Evolutionary conservation across 1,284 basidiomycete genomes (phyloP).

Genomic region (Inonotus obliquus): DNA sequence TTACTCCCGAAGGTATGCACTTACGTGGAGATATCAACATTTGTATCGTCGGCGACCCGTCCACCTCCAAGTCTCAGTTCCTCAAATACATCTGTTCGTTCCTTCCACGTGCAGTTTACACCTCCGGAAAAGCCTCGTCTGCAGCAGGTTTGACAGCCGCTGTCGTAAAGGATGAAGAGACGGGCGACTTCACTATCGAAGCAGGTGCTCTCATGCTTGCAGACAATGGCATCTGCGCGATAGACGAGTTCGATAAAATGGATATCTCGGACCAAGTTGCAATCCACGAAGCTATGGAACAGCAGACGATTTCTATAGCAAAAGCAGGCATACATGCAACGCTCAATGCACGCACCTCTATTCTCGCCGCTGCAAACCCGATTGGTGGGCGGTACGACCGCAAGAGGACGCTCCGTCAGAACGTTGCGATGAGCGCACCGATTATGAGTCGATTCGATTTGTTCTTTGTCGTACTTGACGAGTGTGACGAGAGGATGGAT

Average conservation of each 20-base stretch:
- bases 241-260: conserved; percentile 99
- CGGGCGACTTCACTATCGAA: conserved; percentile 99
- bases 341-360: conserved; percentile 95
- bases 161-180: conserved; percentile 98
- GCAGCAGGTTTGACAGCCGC: conserved; percentile 98
- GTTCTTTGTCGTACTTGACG: conserved; percentile 98
- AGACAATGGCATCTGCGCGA: conserved; percentile 99
- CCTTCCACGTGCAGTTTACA: conserved; percentile 97
- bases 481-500: conserved; percentile 93
- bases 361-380: conserved; percentile 97
- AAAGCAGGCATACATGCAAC: conserved; percentile 99
- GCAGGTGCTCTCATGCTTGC: conserved; percentile 98
- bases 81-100: conserved; percentile 98
- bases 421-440: conserved; percentile 96
- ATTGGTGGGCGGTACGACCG: conserved; percentile 95
- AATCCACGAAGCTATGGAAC: conserved; percentile 99
- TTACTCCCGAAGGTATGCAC: conserved; percentile 94
- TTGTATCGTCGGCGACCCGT: conserved; percentile 97
- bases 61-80: conserved; percentile 97
- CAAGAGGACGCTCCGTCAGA: conserved; percentile 90
- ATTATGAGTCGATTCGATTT: conserved; percentile 99
- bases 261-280: conserved; percentile 98
- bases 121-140: conserved; percentile 97
- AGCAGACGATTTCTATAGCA: conserved; percentile 98
- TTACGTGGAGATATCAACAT: conserved; percentile 98